Conservation (phyloP, 108 stramenopile genomes). For the Skeletonema costatum region DNA sequence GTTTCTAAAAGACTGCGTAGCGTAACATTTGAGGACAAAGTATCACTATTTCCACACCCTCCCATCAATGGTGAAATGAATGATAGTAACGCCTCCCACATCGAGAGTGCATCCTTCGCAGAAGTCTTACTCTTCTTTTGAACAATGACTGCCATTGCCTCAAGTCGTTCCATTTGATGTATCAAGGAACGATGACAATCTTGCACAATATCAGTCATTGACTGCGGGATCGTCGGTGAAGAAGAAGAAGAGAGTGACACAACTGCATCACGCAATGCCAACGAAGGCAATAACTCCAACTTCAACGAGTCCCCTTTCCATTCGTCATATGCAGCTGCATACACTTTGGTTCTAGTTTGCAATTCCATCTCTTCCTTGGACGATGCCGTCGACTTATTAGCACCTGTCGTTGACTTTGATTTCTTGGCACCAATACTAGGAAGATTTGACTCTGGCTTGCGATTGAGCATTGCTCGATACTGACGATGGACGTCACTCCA, state of each 20-base stretch:
- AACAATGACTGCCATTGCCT: conserved; percentile 19
- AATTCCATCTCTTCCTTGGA: conserved; percentile 8
- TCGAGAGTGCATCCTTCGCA: background rate
- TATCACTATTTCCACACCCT: background rate
- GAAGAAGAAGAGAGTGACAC: background rate
- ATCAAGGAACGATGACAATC: conserved; percentile 23
- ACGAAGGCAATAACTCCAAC: background rate
- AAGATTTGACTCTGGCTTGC: conserved; percentile 16
- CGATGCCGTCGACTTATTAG: background rate
- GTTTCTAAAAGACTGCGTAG: conserved; percentile 26
- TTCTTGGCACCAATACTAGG: background rate
- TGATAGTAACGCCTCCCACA: conserved; percentile 23
- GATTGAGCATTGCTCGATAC: conserved; percentile 25
- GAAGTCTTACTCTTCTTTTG: conserved; percentile 12
- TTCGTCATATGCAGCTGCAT: conserved; percentile 20
- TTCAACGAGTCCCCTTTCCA: conserved; percentile 8
- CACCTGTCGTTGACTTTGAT: background rate
- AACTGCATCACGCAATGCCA: conserved; percentile 33
- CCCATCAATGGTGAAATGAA: conserved; percentile 35
- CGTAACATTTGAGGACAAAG: background rate
- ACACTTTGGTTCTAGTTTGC: conserved; percentile 8
- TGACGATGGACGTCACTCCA: conserved; percentile 23
- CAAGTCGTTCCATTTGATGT: conserved; percentile 20
- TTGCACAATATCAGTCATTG: conserved; percentile 18
- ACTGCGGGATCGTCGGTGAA: background rate